Conservation (phyloP, 2,329 filamentous ascomycete species). For the Metarhizium album region DNA sequence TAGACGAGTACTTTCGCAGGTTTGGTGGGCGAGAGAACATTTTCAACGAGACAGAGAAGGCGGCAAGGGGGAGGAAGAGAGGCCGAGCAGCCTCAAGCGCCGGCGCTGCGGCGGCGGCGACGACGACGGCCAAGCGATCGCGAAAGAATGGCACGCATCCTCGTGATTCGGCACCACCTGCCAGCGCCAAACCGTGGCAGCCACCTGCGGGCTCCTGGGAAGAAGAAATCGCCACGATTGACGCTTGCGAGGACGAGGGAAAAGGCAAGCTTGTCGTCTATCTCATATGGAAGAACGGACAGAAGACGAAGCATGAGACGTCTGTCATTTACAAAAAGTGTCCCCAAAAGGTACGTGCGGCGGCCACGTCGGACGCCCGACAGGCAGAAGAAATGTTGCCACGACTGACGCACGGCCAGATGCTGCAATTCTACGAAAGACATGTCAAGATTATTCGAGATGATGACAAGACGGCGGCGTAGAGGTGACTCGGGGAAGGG, state of each 20-base stretch:
- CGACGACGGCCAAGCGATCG: slow-evolving; percentile 32
- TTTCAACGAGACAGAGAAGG: slow-evolving; percentile 38
- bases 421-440: slow-evolving; percentile 49
- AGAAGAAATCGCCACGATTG: slow-evolving; percentile 57
- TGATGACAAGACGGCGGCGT: slow-evolving; percentile 14
- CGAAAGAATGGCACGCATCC: slow-evolving; percentile 41
- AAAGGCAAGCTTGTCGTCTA: slow-evolving; percentile 53
- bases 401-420: slow-evolving; percentile 26
- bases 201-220: slow-evolving; percentile 71
- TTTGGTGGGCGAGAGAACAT: slow-evolving; percentile 54
- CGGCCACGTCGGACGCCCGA: too few relatives aligned
- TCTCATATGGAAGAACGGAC: slow-evolving; percentile 61
- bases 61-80: slow-evolving; percentile 46
- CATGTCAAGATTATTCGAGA: slow-evolving; percentile 43
- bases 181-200: slow-evolving; percentile 42
- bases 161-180: slow-evolving; percentile 35
- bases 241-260: slow-evolving; percentile 59
- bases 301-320: slow-evolving; percentile 64
- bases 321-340: slow-evolving; percentile 61
- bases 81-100: slow-evolving; percentile 31
- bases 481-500: too few relatives aligned
- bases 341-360: slow-evolving; percentile 57
- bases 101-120: too few relatives aligned
- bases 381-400: not conserved
- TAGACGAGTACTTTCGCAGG: slow-evolving; percentile 51